Conservation (phyloP, 495 filamentous ascomycete species). For the Rusavskia elegans region DNA sequence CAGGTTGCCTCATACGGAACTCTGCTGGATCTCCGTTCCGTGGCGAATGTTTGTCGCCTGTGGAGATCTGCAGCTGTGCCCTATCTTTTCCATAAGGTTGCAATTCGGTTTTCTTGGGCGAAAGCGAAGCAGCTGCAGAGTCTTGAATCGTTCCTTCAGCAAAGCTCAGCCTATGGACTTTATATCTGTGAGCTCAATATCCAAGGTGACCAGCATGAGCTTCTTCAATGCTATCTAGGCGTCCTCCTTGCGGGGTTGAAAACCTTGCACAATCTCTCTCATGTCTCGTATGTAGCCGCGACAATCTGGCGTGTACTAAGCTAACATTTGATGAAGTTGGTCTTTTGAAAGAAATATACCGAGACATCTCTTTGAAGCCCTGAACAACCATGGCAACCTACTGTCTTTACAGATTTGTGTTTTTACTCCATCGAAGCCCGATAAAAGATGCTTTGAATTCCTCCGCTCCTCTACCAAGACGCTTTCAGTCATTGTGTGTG, state of each 20-base stretch:
- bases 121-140: neutral
- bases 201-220: neutral
- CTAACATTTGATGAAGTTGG: neutral
- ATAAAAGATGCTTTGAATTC: neutral
- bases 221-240: neutral
- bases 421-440: neutral
- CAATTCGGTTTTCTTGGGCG: neutral
- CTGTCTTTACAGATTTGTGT: neutral
- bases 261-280: neutral
- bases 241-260: neutral
- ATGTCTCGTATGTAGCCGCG: neutral
- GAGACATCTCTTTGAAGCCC: neutral
- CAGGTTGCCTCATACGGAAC: neutral
- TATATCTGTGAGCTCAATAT: neutral
- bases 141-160: neutral
- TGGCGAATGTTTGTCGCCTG: neutral
- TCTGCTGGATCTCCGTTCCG: neutral
- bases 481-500: neutral
- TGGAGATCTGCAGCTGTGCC: neutral
- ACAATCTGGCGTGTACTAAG: neutral
- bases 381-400: neutral
- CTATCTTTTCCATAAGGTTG: neutral
- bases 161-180: neutral
- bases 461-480: neutral
- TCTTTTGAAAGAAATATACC: neutral